Conservation (phyloP, 1,284 basidiomycete species). For the Melampsora americana region DNA sequence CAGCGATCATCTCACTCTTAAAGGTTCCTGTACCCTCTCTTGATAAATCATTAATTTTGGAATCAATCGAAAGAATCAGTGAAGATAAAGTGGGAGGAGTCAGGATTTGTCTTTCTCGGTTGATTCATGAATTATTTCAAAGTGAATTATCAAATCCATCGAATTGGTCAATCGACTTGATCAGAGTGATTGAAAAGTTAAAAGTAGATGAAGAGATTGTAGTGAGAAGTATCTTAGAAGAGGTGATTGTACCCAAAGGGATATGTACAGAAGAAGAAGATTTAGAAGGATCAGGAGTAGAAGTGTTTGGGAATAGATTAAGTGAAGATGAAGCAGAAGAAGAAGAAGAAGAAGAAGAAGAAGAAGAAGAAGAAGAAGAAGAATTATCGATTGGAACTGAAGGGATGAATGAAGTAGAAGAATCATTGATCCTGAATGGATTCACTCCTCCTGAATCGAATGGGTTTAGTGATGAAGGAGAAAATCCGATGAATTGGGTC, state of each 20-base stretch:
- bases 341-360: too few relatives aligned
- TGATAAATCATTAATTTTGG: not conserved
- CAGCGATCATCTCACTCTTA: constrained; percentile 22
- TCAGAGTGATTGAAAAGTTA: constrained; percentile 9
- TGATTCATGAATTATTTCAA: constrained; percentile 14
- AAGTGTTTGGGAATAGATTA: constrained; percentile 36
- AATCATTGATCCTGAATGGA: not conserved
- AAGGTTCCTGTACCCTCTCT: not conserved
- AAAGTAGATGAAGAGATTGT: constrained; percentile 22
- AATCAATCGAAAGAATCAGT: constrained; percentile 9
- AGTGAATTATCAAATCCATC: not conserved
- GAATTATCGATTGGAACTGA: not conserved
- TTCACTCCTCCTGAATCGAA: not conserved
- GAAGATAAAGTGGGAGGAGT: constrained; percentile 38
- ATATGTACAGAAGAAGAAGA: constrained; percentile 32
- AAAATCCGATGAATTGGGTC: too few relatives aligned
- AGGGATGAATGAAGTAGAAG: too few relatives aligned
- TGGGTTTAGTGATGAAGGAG: not conserved
- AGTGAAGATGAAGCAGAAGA: constrained; percentile 37
- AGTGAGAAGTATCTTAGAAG: constrained; percentile 18
- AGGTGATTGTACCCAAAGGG: not conserved
- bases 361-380: too few relatives aligned
- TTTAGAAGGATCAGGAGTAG: constrained; percentile 30
- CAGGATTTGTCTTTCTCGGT: constrained; percentile 33
- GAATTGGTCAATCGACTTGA: not conserved